Percentiles rank a stretch among this genome's conserved stretches.
Conservation (phyloP, 2,329 filamentous ascomycete species). For the Scytalidium lignicola region DNA sequence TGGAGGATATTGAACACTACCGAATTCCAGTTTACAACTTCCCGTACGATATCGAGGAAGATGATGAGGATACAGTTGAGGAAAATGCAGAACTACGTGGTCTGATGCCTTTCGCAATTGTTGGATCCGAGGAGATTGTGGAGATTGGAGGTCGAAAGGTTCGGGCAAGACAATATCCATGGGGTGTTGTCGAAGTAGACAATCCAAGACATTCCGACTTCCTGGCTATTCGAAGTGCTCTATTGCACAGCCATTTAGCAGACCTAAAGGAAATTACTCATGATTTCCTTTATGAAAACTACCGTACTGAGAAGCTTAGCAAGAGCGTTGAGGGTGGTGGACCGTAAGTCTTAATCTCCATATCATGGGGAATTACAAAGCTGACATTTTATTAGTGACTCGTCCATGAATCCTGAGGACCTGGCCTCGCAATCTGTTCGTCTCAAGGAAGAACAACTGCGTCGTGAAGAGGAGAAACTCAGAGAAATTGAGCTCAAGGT, state of each 20-base stretch:
- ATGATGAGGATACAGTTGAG: slow-evolving; percentile 98
- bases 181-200: slow-evolving; percentile 98
- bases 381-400: slow-evolving; percentile 49
- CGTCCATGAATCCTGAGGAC: slow-evolving; percentile 96
- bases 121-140: slow-evolving; percentile 91
- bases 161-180: slow-evolving; percentile 94
- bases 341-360: slow-evolving; percentile 59
- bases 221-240: slow-evolving; percentile 90
- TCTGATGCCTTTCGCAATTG: slow-evolving; percentile 98
- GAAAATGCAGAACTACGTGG: slow-evolving; percentile 97
- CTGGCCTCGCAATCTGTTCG: slow-evolving; percentile 95
- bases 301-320: slow-evolving; percentile 99
- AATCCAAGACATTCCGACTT: slow-evolving; percentile 99
- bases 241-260: slow-evolving; percentile 95
- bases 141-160: slow-evolving; percentile 92
- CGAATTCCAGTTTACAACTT: slow-evolving; percentile 99
- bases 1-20: slow-evolving; percentile 99
- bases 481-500: slow-evolving; percentile 99
- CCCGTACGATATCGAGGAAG: slow-evolving; percentile 98
- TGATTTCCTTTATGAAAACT: slow-evolving; percentile 99
- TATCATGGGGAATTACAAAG: slow-evolving; percentile 25
- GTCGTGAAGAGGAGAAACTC: slow-evolving; percentile 98
- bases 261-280: slow-evolving; percentile 99
- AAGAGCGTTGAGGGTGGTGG: slow-evolving; percentile 95
- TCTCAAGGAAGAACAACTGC: slow-evolving; percentile 98